Conservation (phyloP, 371 early-diverging fungal genomes). For the Lichtheimia ramosa region DNA sequence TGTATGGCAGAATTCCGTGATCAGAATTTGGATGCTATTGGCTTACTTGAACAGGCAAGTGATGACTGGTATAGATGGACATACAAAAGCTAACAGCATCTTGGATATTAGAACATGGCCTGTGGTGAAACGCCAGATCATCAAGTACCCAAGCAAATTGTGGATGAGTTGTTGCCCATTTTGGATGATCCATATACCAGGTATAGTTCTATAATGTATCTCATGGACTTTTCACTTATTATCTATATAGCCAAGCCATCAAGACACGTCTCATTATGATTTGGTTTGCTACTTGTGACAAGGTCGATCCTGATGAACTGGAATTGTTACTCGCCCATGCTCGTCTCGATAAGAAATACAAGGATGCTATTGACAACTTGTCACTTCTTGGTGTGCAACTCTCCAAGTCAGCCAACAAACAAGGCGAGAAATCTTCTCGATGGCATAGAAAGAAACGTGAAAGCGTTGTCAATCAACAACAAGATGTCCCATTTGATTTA, state of each 20-base stretch:
- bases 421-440: conserved; percentile 39
- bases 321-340: conserved; percentile 74
- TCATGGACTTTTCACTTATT: too few relatives aligned
- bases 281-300: conserved; percentile 76
- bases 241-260: conserved; percentile 51
- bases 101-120: conserved; percentile 78
- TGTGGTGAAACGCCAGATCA: conserved; percentile 89
- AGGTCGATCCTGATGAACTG: conserved; percentile 65
- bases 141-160: conserved; percentile 66
- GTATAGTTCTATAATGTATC: conserved; percentile 12
- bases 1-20: conserved; percentile 81
- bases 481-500: conserved; percentile 66
- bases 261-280: conserved; percentile 88
- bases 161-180: conserved; percentile 81
- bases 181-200: conserved; percentile 73
- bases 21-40: conserved; percentile 70
- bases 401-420: conserved; percentile 42
- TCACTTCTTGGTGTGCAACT: conserved; percentile 65
- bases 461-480: conserved; percentile 34
- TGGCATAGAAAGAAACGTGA: conserved; percentile 43
- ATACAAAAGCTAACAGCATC: background rate
- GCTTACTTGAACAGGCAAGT: conserved; percentile 76
- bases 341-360: conserved; percentile 68
- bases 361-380: conserved; percentile 81
- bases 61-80: background rate